A percentile compares a stretch with the other conserved stretches of the same genome.
These are phyloP conservation scores for Emericellopsis cladophorae DNA, from an alignment of 2,329 filamentous ascomycete species.

Conservation along the genomic window DNA sequence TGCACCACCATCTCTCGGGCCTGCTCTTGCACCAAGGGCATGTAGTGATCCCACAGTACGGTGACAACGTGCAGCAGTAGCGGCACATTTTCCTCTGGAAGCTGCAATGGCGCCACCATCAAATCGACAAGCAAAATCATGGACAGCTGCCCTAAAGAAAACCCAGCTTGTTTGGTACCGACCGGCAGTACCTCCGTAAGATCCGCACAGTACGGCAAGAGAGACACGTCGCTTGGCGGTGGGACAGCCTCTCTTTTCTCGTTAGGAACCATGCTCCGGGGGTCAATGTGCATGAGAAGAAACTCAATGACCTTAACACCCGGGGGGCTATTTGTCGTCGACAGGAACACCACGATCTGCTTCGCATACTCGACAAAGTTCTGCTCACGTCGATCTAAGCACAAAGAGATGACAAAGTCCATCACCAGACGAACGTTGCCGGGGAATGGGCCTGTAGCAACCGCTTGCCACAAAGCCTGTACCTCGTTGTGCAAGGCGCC, in stretches of 20 bases:
- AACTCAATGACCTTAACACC: constrained; percentile 92
- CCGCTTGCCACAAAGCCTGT: constrained; percentile 90
- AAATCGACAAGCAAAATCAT: constrained; percentile 90
- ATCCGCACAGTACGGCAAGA: constrained; percentile 83
- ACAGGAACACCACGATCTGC: constrained; percentile 93
- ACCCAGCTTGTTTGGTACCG: constrained; percentile 82
- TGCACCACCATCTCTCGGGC: constrained; percentile 96
- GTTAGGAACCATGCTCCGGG: constrained; percentile 92
- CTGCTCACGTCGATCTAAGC: constrained; percentile 85
- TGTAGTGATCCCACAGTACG: constrained; percentile 96
- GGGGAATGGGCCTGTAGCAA: constrained; percentile 83
- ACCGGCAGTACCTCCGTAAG: constrained; percentile 66
- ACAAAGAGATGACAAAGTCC: constrained; percentile 92
- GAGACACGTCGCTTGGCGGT: constrained; percentile 58
- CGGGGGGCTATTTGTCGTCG: constrained; percentile 59
- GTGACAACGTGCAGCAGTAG: constrained; percentile 82
- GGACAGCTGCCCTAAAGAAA: constrained; percentile 86
- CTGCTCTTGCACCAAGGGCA: constrained; percentile 86
- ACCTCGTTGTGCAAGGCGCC: constrained; percentile 89
- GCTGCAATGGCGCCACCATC: constrained; percentile 81
- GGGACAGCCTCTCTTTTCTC: constrained; percentile 62
- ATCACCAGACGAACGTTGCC: constrained; percentile 91
- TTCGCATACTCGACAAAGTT: constrained; percentile 98
- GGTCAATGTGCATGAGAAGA: constrained; percentile 76
- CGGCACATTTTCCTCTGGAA: constrained; percentile 68